A percentile compares a stretch with the other conserved stretches of the same genome.
phyloP scores from a whole-genome alignment of 73 alveolate genomes.

The Tetrahymena elliotti region DNA sequence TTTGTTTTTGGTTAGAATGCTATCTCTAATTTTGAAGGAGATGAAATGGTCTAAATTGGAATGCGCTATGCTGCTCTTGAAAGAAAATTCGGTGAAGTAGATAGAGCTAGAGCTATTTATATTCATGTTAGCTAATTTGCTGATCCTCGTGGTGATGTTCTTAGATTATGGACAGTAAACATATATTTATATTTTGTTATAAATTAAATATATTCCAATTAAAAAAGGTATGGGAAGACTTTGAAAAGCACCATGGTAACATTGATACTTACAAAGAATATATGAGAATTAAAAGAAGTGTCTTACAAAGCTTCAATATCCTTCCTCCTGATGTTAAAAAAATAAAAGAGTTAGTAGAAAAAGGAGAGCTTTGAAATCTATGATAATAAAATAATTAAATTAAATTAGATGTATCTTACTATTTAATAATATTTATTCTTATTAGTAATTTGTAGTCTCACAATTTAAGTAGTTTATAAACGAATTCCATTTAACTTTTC shows the following conservation, averaged over 20 bases:
- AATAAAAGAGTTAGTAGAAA: conserved; percentile 28
- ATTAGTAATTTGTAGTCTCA: neutral
- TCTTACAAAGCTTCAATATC: conserved; percentile 42
- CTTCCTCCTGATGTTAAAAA: conserved; percentile 41
- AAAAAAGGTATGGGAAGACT: conserved; percentile 81
- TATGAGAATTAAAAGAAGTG: conserved; percentile 81
- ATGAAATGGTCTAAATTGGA: conserved; percentile 78
- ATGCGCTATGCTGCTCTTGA: conserved; percentile 88
- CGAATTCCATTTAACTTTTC: too few species aligned
- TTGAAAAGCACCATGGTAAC: conserved; percentile 93
- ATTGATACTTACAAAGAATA: conserved; percentile 88
- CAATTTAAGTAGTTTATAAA: too few species aligned
- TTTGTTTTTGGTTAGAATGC: conserved; percentile 14
- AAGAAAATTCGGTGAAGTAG: conserved; percentile 90
- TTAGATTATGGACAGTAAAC: conserved; percentile 77
- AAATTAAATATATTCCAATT: neutral
- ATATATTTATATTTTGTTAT: neutral
- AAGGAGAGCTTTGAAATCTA: conserved; percentile 23
- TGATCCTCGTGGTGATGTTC: conserved; percentile 79
- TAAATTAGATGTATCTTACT: neutral
- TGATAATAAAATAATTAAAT: neutral
- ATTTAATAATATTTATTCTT: neutral
- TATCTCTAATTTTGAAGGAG: conserved; percentile 66
- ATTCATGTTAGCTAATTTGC: conserved; percentile 79
- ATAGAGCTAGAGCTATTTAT: conserved; percentile 94